Percentiles rank a stretch among this genome's conserved stretches.
phyloP scores from a whole-genome alignment of 2,329 filamentous ascomycete species.

The Grosmannia penicillata region DNA sequence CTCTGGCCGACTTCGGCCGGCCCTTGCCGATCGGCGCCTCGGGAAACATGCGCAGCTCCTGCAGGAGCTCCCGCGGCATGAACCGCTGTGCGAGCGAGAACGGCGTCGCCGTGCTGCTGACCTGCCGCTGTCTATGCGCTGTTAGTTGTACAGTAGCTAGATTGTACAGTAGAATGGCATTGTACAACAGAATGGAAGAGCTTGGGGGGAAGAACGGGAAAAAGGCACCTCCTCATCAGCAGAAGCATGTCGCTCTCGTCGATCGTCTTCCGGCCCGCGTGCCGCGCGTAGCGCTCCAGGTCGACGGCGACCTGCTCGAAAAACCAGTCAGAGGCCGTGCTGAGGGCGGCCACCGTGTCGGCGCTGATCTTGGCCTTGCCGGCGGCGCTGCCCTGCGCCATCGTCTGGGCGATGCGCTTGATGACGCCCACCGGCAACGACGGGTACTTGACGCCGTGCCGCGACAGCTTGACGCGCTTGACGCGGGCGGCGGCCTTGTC shows the following conservation, averaged over 20 bases:
- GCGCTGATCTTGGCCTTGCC: slow-evolving; percentile 56
- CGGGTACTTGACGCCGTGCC: slow-evolving; percentile 61
- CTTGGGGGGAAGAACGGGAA: background rate
- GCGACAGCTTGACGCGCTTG: slow-evolving; percentile 43
- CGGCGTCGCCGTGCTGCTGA: slow-evolving; percentile 53
- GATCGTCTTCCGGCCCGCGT: slow-evolving; percentile 72
- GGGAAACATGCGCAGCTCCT: slow-evolving; percentile 62
- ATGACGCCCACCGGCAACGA: slow-evolving; percentile 59
- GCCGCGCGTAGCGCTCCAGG: slow-evolving; percentile 61
- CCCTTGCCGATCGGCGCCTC: slow-evolving; percentile 35
- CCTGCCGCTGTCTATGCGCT: slow-evolving; percentile 58
- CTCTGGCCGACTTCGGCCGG: slow-evolving; percentile 16
- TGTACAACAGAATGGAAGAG: background rate
- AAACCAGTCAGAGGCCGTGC: slow-evolving; percentile 78
- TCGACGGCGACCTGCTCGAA: slow-evolving; percentile 80
- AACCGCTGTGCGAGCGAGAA: slow-evolving; percentile 78
- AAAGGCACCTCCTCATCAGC: slow-evolving; percentile 60
- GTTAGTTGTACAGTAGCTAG: slow-evolving; percentile 9
- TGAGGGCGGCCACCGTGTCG: slow-evolving; percentile 59
- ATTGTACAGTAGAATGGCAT: background rate
- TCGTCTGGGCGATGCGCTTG: slow-evolving; percentile 57
- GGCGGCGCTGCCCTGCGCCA: slow-evolving; percentile 50
- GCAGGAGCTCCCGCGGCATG: slow-evolving; percentile 67
- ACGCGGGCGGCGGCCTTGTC: too few species aligned
- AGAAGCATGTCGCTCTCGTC: slow-evolving; percentile 73